phyloP scores from a whole-genome alignment of 139 green algal species.

The Chlorella ohadii region DNA sequence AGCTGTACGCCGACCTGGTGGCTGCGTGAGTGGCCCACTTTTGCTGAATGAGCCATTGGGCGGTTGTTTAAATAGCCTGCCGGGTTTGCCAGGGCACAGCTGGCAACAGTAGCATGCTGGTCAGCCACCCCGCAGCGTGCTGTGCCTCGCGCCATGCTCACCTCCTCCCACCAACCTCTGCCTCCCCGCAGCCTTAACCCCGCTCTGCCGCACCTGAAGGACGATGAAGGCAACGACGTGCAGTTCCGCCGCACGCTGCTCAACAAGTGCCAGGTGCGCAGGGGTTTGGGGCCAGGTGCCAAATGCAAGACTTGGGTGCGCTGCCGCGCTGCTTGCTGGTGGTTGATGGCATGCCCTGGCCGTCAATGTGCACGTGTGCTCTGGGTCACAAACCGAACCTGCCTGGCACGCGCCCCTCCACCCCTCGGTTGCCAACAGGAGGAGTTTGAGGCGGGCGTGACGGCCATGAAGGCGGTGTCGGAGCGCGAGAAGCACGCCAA shows the following conservation, averaged over 20 bases:
- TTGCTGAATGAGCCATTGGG: too few relatives aligned
- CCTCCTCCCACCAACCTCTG: not conserved
- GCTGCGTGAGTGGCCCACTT: conserved; percentile 24
- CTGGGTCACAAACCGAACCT: too few relatives aligned
- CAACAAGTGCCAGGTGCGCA: conserved; percentile 94
- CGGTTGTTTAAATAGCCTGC: too few relatives aligned
- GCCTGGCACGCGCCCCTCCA: too few relatives aligned
- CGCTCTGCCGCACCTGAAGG: conserved; percentile 39
- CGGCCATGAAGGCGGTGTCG: conserved; percentile 67
- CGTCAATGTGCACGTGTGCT: too few relatives aligned
- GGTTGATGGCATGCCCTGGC: too few relatives aligned
- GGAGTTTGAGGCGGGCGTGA: conserved; percentile 90
- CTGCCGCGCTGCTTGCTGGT: too few relatives aligned
- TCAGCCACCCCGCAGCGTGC: too few relatives aligned
- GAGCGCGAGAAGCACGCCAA: conserved; percentile 63
- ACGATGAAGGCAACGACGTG: conserved; percentile 59
- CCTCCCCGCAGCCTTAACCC: conserved; percentile 33
- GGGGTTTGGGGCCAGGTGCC: too few relatives aligned
- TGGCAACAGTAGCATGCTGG: too few relatives aligned
- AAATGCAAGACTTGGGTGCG: too few relatives aligned
- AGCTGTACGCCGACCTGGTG: conserved; percentile 91
- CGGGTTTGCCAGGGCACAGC: too few relatives aligned
- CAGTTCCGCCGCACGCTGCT: conserved; percentile 92
- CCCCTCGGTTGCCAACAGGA: conserved; percentile 49
- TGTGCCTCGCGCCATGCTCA: not conserved